phyloP scores from a whole-genome alignment of 75 land plant genomes.

The Adiantum capillusveneris region DNA sequence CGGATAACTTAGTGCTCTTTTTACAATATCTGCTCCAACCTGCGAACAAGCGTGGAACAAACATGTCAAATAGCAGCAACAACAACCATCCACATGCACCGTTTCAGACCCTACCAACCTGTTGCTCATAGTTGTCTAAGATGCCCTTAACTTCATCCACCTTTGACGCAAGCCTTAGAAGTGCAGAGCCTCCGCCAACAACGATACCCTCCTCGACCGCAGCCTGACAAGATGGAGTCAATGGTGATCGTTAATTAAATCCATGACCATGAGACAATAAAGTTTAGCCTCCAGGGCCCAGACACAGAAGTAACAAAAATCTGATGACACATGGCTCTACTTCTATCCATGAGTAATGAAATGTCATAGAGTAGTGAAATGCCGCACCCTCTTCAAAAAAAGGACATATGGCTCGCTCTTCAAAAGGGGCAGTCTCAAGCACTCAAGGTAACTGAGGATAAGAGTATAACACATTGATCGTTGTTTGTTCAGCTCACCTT shows the following conservation, averaged over 20 bases:
- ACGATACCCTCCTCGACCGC: no score
- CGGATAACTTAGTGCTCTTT: constrained; percentile 70
- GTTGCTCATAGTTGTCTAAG: constrained; percentile 78
- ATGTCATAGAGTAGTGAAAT: no score
- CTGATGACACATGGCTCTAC: no score
- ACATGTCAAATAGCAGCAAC: neutral
- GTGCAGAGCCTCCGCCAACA: no score
- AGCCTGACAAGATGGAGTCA: constrained; percentile 34
- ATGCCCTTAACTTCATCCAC: constrained; percentile 63
- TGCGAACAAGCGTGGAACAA: constrained; percentile 17
- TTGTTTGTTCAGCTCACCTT: constrained; percentile 36
- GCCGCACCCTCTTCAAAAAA: no score
- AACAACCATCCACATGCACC: neutral
- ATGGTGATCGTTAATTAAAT: neutral
- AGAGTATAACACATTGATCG: no score
- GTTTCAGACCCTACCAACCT: constrained; percentile 44
- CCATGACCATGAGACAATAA: neutral
- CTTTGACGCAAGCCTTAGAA: constrained; percentile 64
- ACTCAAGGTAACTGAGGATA: no score
- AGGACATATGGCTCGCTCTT: no score
- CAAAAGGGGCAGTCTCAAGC: no score
- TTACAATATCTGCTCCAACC: constrained; percentile 93
- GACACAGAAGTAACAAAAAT: no score
- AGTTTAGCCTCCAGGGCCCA: neutral
- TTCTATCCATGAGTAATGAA: no score